Conservation (phyloP, 169 alveolate genomes). For the Plasmodium relictum region DNA sequence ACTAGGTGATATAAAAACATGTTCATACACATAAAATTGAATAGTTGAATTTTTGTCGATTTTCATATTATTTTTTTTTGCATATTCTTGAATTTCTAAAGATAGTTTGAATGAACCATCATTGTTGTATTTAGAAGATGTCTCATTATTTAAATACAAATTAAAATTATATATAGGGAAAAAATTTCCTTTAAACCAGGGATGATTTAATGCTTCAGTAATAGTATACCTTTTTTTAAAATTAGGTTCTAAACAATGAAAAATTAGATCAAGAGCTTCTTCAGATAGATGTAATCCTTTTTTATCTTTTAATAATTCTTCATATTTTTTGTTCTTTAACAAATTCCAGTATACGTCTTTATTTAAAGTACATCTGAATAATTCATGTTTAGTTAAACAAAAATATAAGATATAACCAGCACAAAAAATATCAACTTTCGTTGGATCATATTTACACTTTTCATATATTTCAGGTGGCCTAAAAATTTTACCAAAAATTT, state of each 20-base stretch:
- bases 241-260: slow-evolving; percentile 78
- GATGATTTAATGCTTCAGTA: slow-evolving; percentile 75
- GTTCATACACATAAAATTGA: slow-evolving; percentile 39
- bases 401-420: slow-evolving; percentile 86
- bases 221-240: slow-evolving; percentile 56
- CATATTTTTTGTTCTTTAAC: slow-evolving; percentile 48
- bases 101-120: slow-evolving; percentile 15
- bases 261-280: slow-evolving; percentile 70
- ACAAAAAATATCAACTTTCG: slow-evolving; percentile 86
- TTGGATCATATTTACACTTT: slow-evolving; percentile 81
- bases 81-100: slow-evolving; percentile 33
- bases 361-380: slow-evolving; percentile 77
- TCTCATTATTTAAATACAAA: slow-evolving; percentile 16
- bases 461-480: slow-evolving; percentile 88
- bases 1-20: slow-evolving; percentile 13
- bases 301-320: slow-evolving; percentile 61
- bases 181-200: slow-evolving; percentile 55
- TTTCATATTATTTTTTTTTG: slow-evolving; percentile 37
- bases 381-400: slow-evolving; percentile 85
- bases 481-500: slow-evolving; percentile 84
- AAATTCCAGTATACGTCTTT: slow-evolving; percentile 76
- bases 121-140: neutral
- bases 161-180: slow-evolving; percentile 31
- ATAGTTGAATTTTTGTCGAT: slow-evolving; percentile 13
- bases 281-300: slow-evolving; percentile 76